Evolutionary conservation across 2,329 filamentous ascomycete genomes (phyloP).

Genomic region (Colletotrichum theobromicola): DNA sequence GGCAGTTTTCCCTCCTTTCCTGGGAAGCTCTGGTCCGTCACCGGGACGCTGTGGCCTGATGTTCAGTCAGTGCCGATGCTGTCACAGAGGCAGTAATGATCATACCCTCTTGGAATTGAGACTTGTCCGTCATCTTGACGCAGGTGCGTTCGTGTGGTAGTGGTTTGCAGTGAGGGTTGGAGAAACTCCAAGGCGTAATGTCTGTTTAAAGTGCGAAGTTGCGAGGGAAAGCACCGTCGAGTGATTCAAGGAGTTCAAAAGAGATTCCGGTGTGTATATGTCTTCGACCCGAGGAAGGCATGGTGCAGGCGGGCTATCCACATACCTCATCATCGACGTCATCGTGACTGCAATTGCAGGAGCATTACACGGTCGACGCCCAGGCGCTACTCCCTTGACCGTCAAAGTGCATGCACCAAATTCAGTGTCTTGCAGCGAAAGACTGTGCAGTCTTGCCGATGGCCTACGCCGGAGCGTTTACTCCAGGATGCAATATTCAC

Average conservation of each 20-base stretch:
- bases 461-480: not conserved
- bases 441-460: not conserved
- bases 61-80: not conserved
- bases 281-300: not conserved
- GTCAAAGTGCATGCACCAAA: not conserved
- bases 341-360: slow-evolving; percentile 15
- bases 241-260: not conserved
- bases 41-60: slow-evolving; percentile 42
- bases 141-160: not conserved
- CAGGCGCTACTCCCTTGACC: not conserved
- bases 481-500: not conserved
- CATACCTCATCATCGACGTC: slow-evolving; percentile 22
- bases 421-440: not conserved
- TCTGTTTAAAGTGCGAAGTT: not conserved
- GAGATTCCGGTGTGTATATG: not conserved
- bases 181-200: not conserved
- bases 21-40: slow-evolving; percentile 46
- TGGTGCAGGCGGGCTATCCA: not conserved
- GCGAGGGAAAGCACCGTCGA: not conserved
- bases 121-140: slow-evolving; percentile 10
- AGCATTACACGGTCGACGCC: slow-evolving; percentile 3
- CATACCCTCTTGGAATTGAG: slow-evolving; percentile 26
- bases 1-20: slow-evolving; percentile 54
- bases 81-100: accelerated
- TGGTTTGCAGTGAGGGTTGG: not conserved